Evolutionary conservation across 176 grass and related monocot species (phyloP).

Genomic region (Urochloa ruziziensis): DNA sequence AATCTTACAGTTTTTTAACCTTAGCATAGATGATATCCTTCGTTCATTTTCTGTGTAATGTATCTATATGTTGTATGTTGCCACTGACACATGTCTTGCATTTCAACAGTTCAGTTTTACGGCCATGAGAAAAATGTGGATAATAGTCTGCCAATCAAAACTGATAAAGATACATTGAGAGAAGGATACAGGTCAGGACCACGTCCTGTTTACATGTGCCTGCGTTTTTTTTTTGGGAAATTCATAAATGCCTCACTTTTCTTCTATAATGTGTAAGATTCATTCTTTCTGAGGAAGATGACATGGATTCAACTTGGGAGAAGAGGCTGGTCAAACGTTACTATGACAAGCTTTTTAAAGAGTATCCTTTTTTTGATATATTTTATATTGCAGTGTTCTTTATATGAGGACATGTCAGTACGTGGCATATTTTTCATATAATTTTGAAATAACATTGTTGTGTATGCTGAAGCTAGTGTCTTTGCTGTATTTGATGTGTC

Average conservation of each 20-base stretch:
- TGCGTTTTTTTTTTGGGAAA: neutral
- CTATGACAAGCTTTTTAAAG: conserved; percentile 95
- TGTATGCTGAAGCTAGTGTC: neutral
- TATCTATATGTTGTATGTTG: neutral
- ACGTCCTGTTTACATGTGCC: conserved; percentile 10
- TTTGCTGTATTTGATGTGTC: neutral
- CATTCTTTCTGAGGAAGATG: conserved; percentile 92
- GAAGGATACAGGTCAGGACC: conserved; percentile 77
- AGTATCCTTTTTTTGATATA: conserved; percentile 75
- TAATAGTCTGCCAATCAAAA: conserved; percentile 57
- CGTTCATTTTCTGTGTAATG: neutral
- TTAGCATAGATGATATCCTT: neutral
- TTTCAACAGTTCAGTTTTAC: conserved; percentile 80
- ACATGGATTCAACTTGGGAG: conserved; percentile 88
- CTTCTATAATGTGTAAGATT: conserved; percentile 45
- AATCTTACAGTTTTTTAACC: neutral
- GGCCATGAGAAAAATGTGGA: conserved; percentile 45
- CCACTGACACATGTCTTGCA: neutral
- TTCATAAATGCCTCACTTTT: neutral
- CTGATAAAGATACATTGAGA: conserved; percentile 82
- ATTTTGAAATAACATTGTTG: neutral
- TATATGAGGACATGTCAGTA: neutral
- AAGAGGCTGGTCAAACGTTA: conserved; percentile 90
- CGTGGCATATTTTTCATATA: conserved; percentile 5
- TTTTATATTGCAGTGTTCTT: neutral